phyloP scores from a whole-genome alignment of 805 yeast species.

The Candida yuanshanica region DNA sequence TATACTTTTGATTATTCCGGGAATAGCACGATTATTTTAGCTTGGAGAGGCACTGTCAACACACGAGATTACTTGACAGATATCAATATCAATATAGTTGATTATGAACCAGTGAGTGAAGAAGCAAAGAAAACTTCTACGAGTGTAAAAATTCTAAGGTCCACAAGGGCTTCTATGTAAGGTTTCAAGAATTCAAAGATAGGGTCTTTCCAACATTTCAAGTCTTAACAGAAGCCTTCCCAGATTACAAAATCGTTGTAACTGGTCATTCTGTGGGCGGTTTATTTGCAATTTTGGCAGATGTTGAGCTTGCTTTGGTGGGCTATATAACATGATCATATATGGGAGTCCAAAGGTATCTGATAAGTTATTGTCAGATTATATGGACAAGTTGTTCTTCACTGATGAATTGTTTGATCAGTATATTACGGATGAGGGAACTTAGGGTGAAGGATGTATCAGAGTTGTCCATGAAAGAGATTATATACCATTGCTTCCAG shows the following conservation, averaged over 20 bases:
- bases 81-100: slow-evolving; percentile 32
- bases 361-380: slow-evolving; percentile 41
- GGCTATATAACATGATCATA: slow-evolving; percentile 57
- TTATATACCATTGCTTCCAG: slow-evolving; percentile 56
- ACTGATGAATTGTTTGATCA: slow-evolving; percentile 30
- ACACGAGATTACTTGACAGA: slow-evolving; percentile 58
- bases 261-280: slow-evolving; percentile 79
- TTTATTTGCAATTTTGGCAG: slow-evolving; percentile 58
- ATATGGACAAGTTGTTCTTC: slow-evolving; percentile 46
- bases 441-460: slow-evolving; percentile 33
- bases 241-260: slow-evolving; percentile 45
- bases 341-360: slow-evolving; percentile 71
- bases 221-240: slow-evolving; percentile 32
- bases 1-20: slow-evolving; percentile 43
- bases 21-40: slow-evolving; percentile 40
- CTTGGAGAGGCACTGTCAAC: slow-evolving; percentile 59
- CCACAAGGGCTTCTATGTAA: slow-evolving; percentile 57
- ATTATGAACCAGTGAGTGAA: slow-evolving; percentile 18
- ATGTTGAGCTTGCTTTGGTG: slow-evolving; percentile 51
- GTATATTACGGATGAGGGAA: slow-evolving; percentile 11
- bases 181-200: slow-evolving; percentile 36
- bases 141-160: slow-evolving; percentile 48
- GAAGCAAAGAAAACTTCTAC: slow-evolving; percentile 6
- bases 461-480: slow-evolving; percentile 56
- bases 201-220: slow-evolving; percentile 25